Base-by-base conservation (phyloP, 306 rosid genomes). In the Pachyrhizus erosus region DNA sequence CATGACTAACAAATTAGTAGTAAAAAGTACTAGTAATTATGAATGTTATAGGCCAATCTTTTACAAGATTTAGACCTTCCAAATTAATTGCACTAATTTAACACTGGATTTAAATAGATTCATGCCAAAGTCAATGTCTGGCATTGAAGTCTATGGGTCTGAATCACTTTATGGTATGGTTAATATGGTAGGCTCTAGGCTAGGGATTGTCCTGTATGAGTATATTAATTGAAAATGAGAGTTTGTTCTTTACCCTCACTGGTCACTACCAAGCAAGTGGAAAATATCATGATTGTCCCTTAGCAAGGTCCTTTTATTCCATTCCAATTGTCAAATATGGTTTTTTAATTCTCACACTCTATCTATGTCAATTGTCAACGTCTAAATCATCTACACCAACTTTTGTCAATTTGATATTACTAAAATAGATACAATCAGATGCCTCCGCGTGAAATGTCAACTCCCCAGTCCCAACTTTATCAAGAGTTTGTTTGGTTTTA, bases 371-470 rank as follows among this genome's bases (percentile, higher is more conserved):
- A 27, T 27, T 27, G 45, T 64, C 81, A 62, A 34, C 11, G 23
- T 46, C 43, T 77, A 23, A 23, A 76, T 77, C 39, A 17, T 51
- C 23, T 9, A 5, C 57, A 76, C 39, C 71, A 21, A 58, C 76
- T 31, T 15, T 57, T 76, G 29, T 26, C 58, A 58, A 39, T 3
- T 46, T 21, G n/a, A 65, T 66, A 67, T 10, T 26, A 3, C 8
- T 9, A 18, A 57, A 61, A 57, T 42, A 27, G 57, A 23, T 1
- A 71, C 42, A 37, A 13, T 45, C 51, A 45, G 45, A 79, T 52
- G 83, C 40, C 21, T 60, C 0, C 1, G 23, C 11, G 23, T 46
- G 17, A 61, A 61, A 62, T 61, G 64, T 81, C 67, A 73, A 81
- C 29, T 45, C 17, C 23, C 65, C 34, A 58, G 6, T 18, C 1